Evolutionary conservation across 176 grass and related monocot species (phyloP).

Genomic region (Poa pratensis): DNA sequence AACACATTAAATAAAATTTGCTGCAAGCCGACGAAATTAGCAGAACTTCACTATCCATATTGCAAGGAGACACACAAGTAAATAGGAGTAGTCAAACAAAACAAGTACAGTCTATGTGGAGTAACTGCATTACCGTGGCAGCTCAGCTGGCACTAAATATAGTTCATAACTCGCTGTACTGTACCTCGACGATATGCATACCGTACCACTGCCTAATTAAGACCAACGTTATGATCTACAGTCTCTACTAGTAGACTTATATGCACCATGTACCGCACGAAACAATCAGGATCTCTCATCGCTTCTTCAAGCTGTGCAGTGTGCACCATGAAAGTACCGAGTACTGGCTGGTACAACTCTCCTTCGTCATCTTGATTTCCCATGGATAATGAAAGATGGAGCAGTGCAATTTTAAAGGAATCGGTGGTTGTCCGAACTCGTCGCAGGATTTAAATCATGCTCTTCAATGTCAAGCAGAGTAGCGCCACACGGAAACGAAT

Average conservation of each 20-base stretch:
- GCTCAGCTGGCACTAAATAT: not conserved
- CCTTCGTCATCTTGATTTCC: not conserved
- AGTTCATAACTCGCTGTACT: slow-evolving; percentile 6
- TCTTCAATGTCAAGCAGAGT: slow-evolving; percentile 21
- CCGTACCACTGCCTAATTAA: not conserved
- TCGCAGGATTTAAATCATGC: not conserved
- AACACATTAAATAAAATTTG: slow-evolving; percentile 39
- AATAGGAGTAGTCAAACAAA: slow-evolving; percentile 43
- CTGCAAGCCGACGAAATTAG: slow-evolving; percentile 9
- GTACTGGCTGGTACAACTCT: not conserved
- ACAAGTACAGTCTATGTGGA: not conserved
- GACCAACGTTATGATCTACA: not conserved
- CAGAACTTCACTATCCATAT: slow-evolving; percentile 33
- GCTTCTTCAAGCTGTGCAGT: not conserved
- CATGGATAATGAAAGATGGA: slow-evolving; percentile 15
- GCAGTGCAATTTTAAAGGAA: slow-evolving; percentile 28
- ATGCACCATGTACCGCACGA: not conserved
- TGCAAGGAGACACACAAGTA: slow-evolving; percentile 24
- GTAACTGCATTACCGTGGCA: slow-evolving; percentile 30
- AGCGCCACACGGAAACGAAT: not conserved
- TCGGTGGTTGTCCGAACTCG: slow-evolving; percentile 6
- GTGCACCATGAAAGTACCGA: not conserved
- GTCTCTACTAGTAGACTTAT: no score
- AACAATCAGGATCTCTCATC: not conserved
- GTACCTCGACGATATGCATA: slow-evolving; percentile 7